Evolutionary conservation across 257 asterid genomes (phyloP).

Genomic region (Fraxinus quadrangulata): DNA sequence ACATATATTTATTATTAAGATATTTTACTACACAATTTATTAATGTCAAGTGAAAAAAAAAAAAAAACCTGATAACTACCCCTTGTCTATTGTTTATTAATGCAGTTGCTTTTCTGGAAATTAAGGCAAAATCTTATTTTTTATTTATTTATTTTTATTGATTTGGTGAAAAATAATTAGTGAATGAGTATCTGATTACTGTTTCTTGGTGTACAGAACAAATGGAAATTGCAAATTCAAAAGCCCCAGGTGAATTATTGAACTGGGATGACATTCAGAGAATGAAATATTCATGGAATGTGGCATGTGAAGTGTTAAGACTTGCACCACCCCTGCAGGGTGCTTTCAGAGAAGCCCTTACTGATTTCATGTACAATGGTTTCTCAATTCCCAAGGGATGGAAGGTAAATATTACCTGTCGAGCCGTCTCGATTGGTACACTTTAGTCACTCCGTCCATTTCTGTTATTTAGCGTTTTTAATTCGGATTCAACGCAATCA

Average conservation of each 20-base stretch:
- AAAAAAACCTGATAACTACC: background rate
- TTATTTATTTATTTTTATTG: background rate
- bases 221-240: slow-evolving; percentile 59
- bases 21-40: too few species aligned
- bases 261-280: slow-evolving; percentile 61
- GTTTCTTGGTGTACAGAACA: slow-evolving; percentile 38
- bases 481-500: too few species aligned
- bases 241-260: slow-evolving; percentile 50
- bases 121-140: too few species aligned
- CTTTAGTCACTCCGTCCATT: background rate
- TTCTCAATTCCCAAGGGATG: slow-evolving; percentile 68
- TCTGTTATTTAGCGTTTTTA: too few species aligned
- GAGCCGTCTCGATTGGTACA: background rate
- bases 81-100: background rate
- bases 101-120: background rate
- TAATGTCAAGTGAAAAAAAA: background rate
- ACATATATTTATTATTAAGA: too few species aligned
- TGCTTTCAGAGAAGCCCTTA: slow-evolving; percentile 59
- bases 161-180: background rate
- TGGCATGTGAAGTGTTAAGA: slow-evolving; percentile 60
- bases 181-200: background rate
- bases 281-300: slow-evolving; percentile 72
- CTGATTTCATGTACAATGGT: slow-evolving; percentile 53
- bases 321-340: slow-evolving; percentile 69
- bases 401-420: slow-evolving; percentile 35